Conservation (phyloP, 305 asterid species). For the Fraxinus baroniana region DNA sequence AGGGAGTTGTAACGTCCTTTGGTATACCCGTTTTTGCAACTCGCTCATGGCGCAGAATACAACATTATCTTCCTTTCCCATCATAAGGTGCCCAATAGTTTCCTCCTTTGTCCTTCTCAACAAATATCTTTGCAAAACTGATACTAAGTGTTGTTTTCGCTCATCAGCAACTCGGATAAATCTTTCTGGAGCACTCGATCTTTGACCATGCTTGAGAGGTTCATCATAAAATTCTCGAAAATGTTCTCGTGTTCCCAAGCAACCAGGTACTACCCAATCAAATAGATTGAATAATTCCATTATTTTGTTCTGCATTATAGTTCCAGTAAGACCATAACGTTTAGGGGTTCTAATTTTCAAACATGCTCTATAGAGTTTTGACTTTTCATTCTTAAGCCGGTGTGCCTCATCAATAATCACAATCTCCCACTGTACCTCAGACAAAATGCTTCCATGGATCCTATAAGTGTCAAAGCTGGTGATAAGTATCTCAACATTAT, state of each 20-base stretch:
- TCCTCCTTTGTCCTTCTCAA: constrained; percentile 95
- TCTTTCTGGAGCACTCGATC: constrained; percentile 82
- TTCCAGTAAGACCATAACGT: constrained; percentile 94
- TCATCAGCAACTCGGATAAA: constrained; percentile 77
- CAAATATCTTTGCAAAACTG: constrained; percentile 68
- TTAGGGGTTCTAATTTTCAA: constrained; percentile 66
- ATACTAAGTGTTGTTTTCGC: constrained; percentile 74
- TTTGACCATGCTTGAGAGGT: constrained; percentile 97
- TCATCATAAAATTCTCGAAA: constrained; percentile 92
- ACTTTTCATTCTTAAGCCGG: constrained; percentile 86
- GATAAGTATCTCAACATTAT: constrained; percentile 65
- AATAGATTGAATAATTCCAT: constrained; percentile 91
- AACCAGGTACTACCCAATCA: constrained; percentile 81
- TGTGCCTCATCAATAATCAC: constrained; percentile 91
- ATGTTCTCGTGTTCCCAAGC: constrained; percentile 91
- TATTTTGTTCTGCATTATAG: constrained; percentile 90
- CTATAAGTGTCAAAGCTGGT: constrained; percentile 94
- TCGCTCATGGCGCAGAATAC: constrained; percentile 96
- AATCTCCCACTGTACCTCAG: constrained; percentile 74
- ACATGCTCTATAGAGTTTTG: constrained; percentile 76
- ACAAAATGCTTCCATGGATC: constrained; percentile 67
- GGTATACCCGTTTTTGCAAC: constrained; percentile 83
- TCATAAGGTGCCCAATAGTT: constrained; percentile 94
- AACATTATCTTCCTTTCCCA: constrained; percentile 95
- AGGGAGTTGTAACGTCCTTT: constrained; percentile 74